These are phyloP conservation scores for Tolypocladium album DNA, from an alignment of 2,329 filamentous ascomycete species.

Conservation along the genomic window DNA sequence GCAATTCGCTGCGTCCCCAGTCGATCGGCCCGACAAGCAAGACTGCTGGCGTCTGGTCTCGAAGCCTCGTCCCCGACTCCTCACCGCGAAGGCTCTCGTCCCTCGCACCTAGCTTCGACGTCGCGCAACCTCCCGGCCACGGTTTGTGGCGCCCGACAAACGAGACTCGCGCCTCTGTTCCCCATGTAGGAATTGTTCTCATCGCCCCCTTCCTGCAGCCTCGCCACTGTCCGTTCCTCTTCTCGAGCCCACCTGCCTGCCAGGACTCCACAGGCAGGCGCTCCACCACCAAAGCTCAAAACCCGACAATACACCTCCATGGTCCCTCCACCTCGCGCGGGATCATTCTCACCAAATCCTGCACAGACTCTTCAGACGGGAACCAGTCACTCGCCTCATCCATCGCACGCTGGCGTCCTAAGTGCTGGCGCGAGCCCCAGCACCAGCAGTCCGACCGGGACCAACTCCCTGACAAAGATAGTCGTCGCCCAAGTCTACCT, in stretches of 20 bases:
- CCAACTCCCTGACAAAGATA: constrained; percentile 73
- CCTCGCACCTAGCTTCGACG: background rate
- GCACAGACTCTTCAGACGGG: constrained; percentile 46
- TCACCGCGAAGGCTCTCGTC: background rate
- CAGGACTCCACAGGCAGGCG: constrained; percentile 24
- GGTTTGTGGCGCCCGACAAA: background rate
- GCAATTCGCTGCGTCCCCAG: background rate
- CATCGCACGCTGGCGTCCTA: constrained; percentile 43
- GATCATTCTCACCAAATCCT: constrained; percentile 54
- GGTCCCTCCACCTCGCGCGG: constrained; percentile 50
- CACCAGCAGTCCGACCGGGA: constrained; percentile 52
- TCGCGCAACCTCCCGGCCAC: background rate
- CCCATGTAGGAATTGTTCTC: constrained; percentile 24
- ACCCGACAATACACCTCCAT: constrained; percentile 34
- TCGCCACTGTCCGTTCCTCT: constrained; percentile 12
- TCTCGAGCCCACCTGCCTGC: constrained; percentile 21
- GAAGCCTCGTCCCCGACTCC: constrained; percentile 3
- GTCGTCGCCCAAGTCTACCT: constrained; percentile 93
- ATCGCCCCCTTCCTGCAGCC: constrained; percentile 13
- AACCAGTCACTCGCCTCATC: constrained; percentile 43
- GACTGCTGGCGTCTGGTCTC: constrained; percentile 1
- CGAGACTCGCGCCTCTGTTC: constrained; percentile 5
- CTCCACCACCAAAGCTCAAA: constrained; percentile 18
- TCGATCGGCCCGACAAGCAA: constrained; percentile 3
- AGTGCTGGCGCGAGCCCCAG: constrained; percentile 51